Evolutionary conservation across 2,329 filamentous ascomycete genomes (phyloP), one percentile per base, ranked within the genome.

Genomic region (Fusarium pilosicola): DNA sequence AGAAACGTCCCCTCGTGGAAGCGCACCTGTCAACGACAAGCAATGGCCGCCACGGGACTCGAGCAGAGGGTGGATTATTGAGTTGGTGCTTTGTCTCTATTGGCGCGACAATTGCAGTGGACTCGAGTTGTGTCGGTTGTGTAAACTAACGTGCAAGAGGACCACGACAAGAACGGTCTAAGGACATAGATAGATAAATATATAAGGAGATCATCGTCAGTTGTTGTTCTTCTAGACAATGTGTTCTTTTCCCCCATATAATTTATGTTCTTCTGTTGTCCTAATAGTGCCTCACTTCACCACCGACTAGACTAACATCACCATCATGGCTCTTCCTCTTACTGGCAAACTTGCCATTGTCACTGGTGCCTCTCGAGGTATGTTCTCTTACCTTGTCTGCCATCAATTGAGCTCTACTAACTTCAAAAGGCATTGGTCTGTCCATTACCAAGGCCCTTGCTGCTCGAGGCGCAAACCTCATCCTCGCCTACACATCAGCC

Each of bases 321-420:
- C 28, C 17, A 60, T 54, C 68, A 85, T 85, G 83, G 71, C 83
- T 73, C 83, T 75, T 39, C 78, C 82, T 55, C 85, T 92, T n/a
- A 90, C 94, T 79, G 93, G 93, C 75, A 95, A 95, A 81, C 86
- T 95, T 58, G 94, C 89, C 60, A 91, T 97, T 74, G 87, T 96
- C 52, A 96, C 94, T 3, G 94, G 94, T 64, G 92, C 91, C 68
- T 94, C 93, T 65, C 86, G 94, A 86, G 93, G 93, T 94, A 86
- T 70, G 36, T 17, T 20, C 12, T 4, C 77, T 62, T 54, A 42
- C 28, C 30, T 30, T 68, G n/a, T 49, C 26, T 28, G 20, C 17
- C 5, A 15, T 15, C 32, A 28, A 61, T n/a, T 24, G 24, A 28
- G 36, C 20, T 22, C 14, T 62, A 10, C 70, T 74, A n/a, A 71